These are phyloP conservation scores for Oidium heveae DNA, from an alignment of 2,329 filamentous ascomycete species.

Conservation along the genomic window DNA sequence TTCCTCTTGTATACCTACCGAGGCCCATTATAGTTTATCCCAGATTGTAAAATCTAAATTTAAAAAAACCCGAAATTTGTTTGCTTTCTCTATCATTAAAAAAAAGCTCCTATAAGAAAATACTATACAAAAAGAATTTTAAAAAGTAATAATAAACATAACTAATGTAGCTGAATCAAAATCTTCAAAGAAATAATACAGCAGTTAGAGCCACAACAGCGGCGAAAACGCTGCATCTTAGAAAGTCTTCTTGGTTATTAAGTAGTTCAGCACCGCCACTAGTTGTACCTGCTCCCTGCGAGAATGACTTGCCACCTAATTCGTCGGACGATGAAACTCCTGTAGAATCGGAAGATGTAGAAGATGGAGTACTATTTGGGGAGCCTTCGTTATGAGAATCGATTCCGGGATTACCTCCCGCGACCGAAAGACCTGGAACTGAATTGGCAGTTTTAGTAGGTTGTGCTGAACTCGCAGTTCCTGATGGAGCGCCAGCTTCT, in stretches of 20 bases:
- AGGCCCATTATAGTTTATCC: too few relatives aligned
- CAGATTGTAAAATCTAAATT: too few relatives aligned
- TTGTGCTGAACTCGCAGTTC: slow-evolving; percentile 7
- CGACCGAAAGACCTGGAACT: slow-evolving; percentile 30
- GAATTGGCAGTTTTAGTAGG: slow-evolving; percentile 16
- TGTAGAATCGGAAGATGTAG: not conserved
- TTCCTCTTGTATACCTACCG: too few relatives aligned
- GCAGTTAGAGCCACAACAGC: slow-evolving; percentile 12
- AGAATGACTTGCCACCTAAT: too few relatives aligned
- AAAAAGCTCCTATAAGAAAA: too few relatives aligned
- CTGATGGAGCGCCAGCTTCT: slow-evolving; percentile 19
- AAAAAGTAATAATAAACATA: too few relatives aligned
- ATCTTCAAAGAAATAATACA: slow-evolving; percentile 11
- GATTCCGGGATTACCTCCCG: slow-evolving; percentile 18
- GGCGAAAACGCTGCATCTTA: slow-evolving; percentile 12
- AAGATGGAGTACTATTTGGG: not conserved
- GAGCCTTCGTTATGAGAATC: slow-evolving; percentile 1
- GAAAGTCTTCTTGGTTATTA: slow-evolving; percentile 7
- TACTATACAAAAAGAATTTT: too few relatives aligned
- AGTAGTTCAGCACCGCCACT: slow-evolving; percentile 9
- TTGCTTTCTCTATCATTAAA: too few relatives aligned
- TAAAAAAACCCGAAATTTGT: too few relatives aligned
- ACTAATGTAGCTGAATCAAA: too few relatives aligned
- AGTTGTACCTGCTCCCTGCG: not conserved
- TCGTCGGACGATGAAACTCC: too few relatives aligned